phyloP scores from a whole-genome alignment of 257 asterid genomes.

The Penstemon eatonii region DNA sequence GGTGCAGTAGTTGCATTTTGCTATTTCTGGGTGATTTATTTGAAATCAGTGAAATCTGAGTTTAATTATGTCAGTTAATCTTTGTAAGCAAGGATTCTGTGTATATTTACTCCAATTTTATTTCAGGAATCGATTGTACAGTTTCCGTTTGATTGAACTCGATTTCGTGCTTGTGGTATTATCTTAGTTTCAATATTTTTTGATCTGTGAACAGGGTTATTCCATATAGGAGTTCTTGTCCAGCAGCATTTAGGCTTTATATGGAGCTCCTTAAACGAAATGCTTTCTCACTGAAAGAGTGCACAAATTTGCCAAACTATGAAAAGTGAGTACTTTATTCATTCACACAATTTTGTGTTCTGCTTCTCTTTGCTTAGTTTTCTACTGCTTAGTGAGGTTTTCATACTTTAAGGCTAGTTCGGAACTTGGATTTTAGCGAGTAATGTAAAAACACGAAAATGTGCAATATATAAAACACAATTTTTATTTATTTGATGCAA shows the following conservation, averaged over 20 bases:
- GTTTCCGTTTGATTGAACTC: not conserved
- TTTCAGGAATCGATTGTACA: not conserved
- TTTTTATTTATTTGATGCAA: too few relatives aligned
- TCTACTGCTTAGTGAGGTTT: not conserved
- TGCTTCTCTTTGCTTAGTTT: slow-evolving; percentile 14
- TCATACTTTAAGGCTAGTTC: too few relatives aligned
- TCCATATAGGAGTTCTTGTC: slow-evolving; percentile 64
- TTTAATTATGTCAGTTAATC: not conserved
- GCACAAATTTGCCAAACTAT: slow-evolving; percentile 53
- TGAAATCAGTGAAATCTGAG: not conserved
- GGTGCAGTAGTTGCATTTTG: slow-evolving; percentile 10
- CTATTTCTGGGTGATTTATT: not conserved
- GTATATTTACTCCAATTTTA: not conserved
- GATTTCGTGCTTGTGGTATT: too few relatives aligned
- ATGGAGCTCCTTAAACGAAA: slow-evolving; percentile 85
- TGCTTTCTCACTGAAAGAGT: slow-evolving; percentile 59
- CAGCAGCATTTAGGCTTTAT: slow-evolving; percentile 86
- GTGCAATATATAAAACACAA: too few relatives aligned
- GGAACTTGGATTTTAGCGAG: too few relatives aligned
- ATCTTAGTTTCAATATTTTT: slow-evolving; percentile 5
- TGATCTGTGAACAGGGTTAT: slow-evolving; percentile 58
- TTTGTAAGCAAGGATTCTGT: not conserved
- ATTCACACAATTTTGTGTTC: not conserved
- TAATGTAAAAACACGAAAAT: too few relatives aligned
- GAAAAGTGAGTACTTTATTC: slow-evolving; percentile 63